A percentile compares a stretch with the other conserved stretches of the same genome.
Conservation (phyloP, 2,329 filamentous ascomycete species). For the Dothistroma pini region DNA sequence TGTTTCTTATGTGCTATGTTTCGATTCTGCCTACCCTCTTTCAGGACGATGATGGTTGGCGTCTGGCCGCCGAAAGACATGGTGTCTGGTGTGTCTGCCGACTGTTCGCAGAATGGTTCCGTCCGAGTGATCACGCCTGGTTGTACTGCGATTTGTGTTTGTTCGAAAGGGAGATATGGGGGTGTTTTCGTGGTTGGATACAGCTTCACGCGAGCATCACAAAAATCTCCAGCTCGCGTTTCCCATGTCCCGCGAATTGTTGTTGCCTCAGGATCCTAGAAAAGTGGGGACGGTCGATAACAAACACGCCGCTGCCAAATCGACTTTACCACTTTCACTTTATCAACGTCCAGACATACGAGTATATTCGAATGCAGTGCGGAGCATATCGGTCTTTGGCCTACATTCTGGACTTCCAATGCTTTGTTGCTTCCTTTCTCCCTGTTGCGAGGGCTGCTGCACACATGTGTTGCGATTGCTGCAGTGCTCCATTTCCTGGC, state of each 20-base stretch:
- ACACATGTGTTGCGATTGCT: too few relatives aligned
- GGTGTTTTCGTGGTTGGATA: background rate
- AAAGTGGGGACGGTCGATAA: conserved; percentile 25
- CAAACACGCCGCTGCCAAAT: too few relatives aligned
- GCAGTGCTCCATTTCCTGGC: too few relatives aligned
- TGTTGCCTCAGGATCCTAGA: background rate
- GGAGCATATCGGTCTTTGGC: too few relatives aligned
- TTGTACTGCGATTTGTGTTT: background rate
- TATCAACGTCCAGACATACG: too few relatives aligned
- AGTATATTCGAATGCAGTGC: too few relatives aligned
- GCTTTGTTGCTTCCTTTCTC: too few relatives aligned
- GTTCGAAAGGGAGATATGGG: background rate
- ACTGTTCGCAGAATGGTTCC: background rate
- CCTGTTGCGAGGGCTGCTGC: too few relatives aligned
- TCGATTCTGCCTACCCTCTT: conserved; percentile 68
- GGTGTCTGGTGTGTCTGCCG: conserved; percentile 29
- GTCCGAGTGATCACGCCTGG: background rate
- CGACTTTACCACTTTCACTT: too few relatives aligned
- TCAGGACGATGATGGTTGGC: conserved; percentile 95
- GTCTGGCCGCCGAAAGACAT: conserved; percentile 99
- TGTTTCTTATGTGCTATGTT: background rate
- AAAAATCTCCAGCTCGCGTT: conserved; percentile 1
- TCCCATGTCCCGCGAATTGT: background rate
- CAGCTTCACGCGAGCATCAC: background rate
- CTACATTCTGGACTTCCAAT: too few relatives aligned